Evolutionary conservation across 2,329 filamentous ascomycete genomes (phyloP), one percentile per base, ranked within the genome.

Genomic region (Geosmithia putterillii): DNA sequence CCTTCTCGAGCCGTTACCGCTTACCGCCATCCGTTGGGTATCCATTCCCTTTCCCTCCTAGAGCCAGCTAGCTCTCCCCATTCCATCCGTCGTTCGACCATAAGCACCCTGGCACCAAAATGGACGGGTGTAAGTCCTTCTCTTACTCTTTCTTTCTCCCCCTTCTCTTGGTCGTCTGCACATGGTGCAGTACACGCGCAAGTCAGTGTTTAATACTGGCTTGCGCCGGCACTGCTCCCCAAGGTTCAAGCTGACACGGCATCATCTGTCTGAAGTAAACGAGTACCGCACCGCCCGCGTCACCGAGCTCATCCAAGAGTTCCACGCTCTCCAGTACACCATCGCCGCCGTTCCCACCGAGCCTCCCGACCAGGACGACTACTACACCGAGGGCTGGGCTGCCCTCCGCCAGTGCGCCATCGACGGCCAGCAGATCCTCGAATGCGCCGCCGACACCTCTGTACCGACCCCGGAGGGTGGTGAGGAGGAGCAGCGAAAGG

Each of bases 361-460:
- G n/a, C 74, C 78, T 7, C 53, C 60, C 3, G 61, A 76, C 57
- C 60, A 64, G 45, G 69, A 74, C 43, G 78, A 81, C 53, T 77
- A 79, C 54, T 73, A 76, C 58, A 77, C 76, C 12, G 75, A 79
- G 48, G 78, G 77, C 19, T 82, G 76, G 75, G 67, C 71, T 4
- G 70, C 70, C 15, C 61, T 82, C 42, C 71, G 77, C 37, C 77
- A 82, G 59, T 81, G 76, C 60, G 65, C 69, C 42, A 54, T 78
- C 37, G 78, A 81, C 51, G 77, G 77, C 7, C 76, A 79, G 54
- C 69, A 79, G 59, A 80, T 82, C 50, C 67, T 81, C 47, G 76
- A 81, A 54, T 76, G 73, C 52, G 76, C 74, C 19, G 76, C 76
- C 36, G 78, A 81, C 57, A 76, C 75, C 15, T 67, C 65, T 42